These are phyloP conservation scores for Chenopodium formosanum DNA, from an alignment of 148 eudicot species.

Conservation along the genomic window DNA sequence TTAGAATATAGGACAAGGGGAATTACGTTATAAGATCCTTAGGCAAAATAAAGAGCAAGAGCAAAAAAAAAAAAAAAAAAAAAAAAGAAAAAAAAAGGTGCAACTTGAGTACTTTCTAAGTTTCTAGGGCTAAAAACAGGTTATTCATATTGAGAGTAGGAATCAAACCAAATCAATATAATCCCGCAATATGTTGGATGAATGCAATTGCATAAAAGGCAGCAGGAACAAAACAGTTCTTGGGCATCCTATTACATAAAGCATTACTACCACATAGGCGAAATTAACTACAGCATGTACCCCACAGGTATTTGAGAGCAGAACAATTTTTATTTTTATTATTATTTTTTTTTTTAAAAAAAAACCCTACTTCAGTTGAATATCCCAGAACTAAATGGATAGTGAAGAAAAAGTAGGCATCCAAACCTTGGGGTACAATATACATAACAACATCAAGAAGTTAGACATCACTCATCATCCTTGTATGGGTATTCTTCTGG, in stretches of 20 bases:
- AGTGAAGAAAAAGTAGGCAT: neutral
- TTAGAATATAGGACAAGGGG: no score
- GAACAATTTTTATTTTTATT: neutral
- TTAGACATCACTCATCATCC: constrained; percentile 67
- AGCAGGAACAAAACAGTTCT: neutral
- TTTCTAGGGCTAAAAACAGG: no score
- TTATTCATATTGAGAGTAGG: no score
- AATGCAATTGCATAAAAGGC: neutral
- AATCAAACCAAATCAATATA: neutral
- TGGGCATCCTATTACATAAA: neutral
- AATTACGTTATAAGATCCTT: no score
- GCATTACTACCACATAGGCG: neutral
- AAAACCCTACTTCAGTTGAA: neutral
- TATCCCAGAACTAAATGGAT: neutral
- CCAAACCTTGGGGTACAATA: neutral
- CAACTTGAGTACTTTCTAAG: no score
- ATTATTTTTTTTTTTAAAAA: no score
- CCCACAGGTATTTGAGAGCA: neutral
- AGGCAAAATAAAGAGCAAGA: no score
- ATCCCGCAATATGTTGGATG: neutral
- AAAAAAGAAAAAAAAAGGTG: no score
- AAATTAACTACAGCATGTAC: neutral
- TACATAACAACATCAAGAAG: neutral
- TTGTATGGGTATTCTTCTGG: constrained; percentile 99
- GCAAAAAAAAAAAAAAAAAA: no score